Evolutionary conservation across 2,329 filamentous ascomycete species (phyloP).

Genomic region (Aspergillus japonicus): DNA sequence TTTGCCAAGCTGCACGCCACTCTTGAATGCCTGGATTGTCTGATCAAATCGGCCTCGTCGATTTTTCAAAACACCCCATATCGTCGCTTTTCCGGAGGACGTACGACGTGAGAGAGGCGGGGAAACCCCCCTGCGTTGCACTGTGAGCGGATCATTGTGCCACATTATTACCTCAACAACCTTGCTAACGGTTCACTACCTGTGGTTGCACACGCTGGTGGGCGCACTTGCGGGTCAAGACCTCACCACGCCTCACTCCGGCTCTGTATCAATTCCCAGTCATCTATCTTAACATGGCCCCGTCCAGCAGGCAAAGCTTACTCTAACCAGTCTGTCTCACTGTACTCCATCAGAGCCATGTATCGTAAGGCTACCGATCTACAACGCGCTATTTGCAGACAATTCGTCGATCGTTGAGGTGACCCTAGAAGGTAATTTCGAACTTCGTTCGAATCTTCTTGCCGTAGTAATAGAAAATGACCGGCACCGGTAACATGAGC

Average conservation of each 20-base stretch:
- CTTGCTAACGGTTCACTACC: too few relatives aligned
- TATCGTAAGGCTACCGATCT: neutral
- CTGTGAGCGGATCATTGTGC: neutral
- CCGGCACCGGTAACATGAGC: neutral
- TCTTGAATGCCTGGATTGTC: neutral
- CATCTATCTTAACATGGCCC: neutral
- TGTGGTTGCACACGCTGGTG: neutral
- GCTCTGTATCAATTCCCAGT: too few relatives aligned
- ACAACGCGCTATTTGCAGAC: neutral
- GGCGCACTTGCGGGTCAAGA: neutral
- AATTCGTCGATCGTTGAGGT: neutral
- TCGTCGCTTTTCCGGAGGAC: neutral
- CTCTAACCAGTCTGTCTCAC: neutral
- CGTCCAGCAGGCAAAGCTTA: neutral
- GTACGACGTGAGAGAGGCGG: neutral
- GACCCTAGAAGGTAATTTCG: neutral
- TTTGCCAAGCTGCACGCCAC: neutral
- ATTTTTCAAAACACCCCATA: neutral
- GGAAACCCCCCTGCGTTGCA: neutral
- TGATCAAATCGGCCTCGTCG: neutral
- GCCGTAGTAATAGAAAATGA: neutral
- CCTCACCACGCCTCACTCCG: too few relatives aligned
- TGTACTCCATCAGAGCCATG: neutral
- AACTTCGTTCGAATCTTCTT: neutral
- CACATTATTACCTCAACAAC: neutral